Conservation (phyloP, 2,329 filamentous ascomycete species). For the Clarireedia hainanense region DNA sequence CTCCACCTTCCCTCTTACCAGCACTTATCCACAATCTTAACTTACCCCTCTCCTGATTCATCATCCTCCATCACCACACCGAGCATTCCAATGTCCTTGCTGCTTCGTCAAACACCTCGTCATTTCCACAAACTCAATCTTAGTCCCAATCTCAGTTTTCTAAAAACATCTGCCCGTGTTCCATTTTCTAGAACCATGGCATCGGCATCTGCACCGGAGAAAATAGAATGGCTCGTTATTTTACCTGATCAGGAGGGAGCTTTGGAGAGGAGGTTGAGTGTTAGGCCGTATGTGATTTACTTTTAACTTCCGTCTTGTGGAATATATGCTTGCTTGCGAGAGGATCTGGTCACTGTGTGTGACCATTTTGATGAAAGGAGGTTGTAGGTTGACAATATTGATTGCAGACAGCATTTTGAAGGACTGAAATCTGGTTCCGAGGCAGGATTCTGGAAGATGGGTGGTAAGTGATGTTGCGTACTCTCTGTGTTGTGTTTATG, state of each 20-base stretch:
- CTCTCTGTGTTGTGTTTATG: not conserved
- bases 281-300: constrained; percentile 42
- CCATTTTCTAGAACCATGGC: constrained; percentile 1
- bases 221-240: constrained; percentile 61
- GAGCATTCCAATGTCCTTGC: not conserved
- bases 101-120: not conserved
- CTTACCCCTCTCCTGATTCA: not conserved
- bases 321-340: not conserved
- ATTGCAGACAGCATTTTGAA: constrained; percentile 29
- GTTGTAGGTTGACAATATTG: not conserved
- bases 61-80: not conserved
- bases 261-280: constrained; percentile 52
- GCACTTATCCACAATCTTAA: too few relatives aligned
- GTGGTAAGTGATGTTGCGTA: constrained; percentile 29
- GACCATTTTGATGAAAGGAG: not conserved
- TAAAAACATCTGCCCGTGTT: not conserved
- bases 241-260: constrained; percentile 57
- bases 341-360: not conserved
- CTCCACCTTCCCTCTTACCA: not conserved
- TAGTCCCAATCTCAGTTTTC: not conserved
- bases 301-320: not conserved
- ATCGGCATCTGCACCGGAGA: constrained; percentile 21
- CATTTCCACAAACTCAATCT: not conserved
- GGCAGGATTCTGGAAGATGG: constrained; percentile 53
- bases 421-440: constrained; percentile 42